Base-by-base conservation (phyloP, 1,284 basidiomycete genomes). In the Kalmanozyma brasiliensis region DNA sequence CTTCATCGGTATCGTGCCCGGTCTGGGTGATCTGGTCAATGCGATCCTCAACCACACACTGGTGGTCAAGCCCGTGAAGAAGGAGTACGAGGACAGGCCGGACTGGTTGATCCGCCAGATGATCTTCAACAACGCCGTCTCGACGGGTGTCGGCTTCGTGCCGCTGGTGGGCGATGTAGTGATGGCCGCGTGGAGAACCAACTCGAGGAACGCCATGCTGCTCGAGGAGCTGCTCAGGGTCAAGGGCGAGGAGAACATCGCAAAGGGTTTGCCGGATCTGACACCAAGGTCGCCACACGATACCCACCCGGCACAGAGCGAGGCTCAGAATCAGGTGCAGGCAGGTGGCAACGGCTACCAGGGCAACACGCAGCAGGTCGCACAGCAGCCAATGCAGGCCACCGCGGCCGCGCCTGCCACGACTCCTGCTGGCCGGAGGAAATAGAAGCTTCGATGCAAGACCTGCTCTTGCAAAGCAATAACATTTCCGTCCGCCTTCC, bases 181-280 rank as follows among this genome's bases (percentile, higher is more conserved):
- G 4, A 82, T 93, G 30, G 78, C 92, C 85, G 45, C 84, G 83
- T 95, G 86, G 86, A 94, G 93, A 81, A 88, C 92, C n/a, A 97
- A 96, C 83, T 91, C 88, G 38, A 86, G 94, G 66, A 96, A 96
- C 78, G 93, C 91, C 3, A 79, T 73, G 35, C 52, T 82, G 44
- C 52, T 80, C 8, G 79, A 80, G 43, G 71, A 79, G 29, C 44
- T 73, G 49, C 19, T 77, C 7, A 51, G 73, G n/a, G 47, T 72
- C 33, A 55, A 58, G 37, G 75, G 75, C 8, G 70, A 76, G 36
- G 71, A 77, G 52, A 69, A 76, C 55, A 76, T 77, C 8, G 62
- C 74, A 1, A 57, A 64, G 2, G 74, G 74, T 4, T 34, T 77
- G 20, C 56, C 66, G 7, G 63, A 66, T 38, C 44, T 77, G 8